Evolutionary conservation across 495 filamentous ascomycete species (phyloP), one percentile per base, ranked within the genome.

Genomic region (Filosporella fistucella): DNA sequence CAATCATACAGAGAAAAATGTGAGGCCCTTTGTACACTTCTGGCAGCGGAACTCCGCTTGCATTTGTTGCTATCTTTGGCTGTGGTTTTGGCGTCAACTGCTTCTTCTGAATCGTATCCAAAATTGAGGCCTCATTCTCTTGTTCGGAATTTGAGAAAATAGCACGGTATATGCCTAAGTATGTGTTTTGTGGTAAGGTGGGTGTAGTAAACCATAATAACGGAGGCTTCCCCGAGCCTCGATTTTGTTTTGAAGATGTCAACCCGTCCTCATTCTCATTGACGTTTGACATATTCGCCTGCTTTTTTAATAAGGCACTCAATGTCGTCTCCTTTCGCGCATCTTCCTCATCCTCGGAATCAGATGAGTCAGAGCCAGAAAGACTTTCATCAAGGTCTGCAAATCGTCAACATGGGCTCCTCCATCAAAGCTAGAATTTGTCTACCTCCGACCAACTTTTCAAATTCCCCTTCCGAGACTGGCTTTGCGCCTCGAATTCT

Each of bases 1-100:
- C 93, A 45, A 97, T 94, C 93, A 98, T 98, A 63, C 90, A 97
- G 46, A 97, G 77, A 58, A 98, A 96, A 21, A 95, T 78, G 56
- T 96, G 91, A 5, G 88, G 87, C 22, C 80, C 72, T 32, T 77
- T 77, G 60, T 77, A 72, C 2, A 67, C 63, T 9, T 68, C 56
- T 0, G 76, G 70, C 4, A 74, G 52, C 1, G 71, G 63, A 29
- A 72, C 74, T 17, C 73, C 77, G 28, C 69, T 69, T 30, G 46
- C 21, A 29, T 52, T 40, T 9, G 22, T 30, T 4, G 46, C 18
- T 3, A 53, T 32, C 55, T 70, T 78, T 46, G 69, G 68, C 54
- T 67, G 73, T 6, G 77, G 66, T 36, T 78, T 78, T 35, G 89
- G 80, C 1, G 77, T 67, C 3, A 95, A 65, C 56, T 97, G 90